Conservation (phyloP, 371 early-diverging fungal genomes). For the Racocetra persica region DNA sequence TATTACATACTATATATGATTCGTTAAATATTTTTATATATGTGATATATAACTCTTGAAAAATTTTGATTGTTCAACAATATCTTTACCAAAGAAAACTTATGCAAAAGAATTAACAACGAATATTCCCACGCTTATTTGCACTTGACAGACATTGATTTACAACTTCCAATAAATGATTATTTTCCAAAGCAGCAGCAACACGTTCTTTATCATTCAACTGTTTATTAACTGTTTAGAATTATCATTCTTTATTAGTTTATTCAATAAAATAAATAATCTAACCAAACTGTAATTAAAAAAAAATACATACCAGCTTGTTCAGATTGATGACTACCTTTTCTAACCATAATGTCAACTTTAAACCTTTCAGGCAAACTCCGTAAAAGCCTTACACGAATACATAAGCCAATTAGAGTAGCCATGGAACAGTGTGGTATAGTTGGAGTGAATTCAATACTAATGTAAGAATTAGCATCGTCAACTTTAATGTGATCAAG, state of each 20-base stretch:
- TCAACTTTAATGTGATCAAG: conserved; percentile 84
- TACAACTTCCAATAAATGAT: conserved; percentile 91
- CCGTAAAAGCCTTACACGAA: conserved; percentile 90
- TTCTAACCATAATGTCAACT: conserved; percentile 88
- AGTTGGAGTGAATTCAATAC: conserved; percentile 95
- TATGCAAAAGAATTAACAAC: not conserved
- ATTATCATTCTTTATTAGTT: not conserved
- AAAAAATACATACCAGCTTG: conserved; percentile 62
- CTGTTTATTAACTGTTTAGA: conserved; percentile 90
- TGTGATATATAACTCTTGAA: too few species aligned
- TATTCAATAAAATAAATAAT: not conserved
- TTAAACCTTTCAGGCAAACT: conserved; percentile 91
- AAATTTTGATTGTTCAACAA: too few species aligned
- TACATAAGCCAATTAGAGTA: conserved; percentile 97
- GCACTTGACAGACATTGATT: conserved; percentile 87
- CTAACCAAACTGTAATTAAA: not conserved
- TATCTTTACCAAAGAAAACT: too few species aligned
- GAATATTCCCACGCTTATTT: not conserved
- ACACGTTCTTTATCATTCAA: conserved; percentile 99
- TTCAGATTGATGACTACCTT: conserved; percentile 97
- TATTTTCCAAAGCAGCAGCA: conserved; percentile 98
- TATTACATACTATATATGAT: too few species aligned
- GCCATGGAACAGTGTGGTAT: conserved; percentile 99
- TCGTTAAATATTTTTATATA: too few species aligned
- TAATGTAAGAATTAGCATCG: conserved; percentile 67